Base-by-base conservation (phyloP, 257 asterid species). In the Solanum habrochaites region DNA sequence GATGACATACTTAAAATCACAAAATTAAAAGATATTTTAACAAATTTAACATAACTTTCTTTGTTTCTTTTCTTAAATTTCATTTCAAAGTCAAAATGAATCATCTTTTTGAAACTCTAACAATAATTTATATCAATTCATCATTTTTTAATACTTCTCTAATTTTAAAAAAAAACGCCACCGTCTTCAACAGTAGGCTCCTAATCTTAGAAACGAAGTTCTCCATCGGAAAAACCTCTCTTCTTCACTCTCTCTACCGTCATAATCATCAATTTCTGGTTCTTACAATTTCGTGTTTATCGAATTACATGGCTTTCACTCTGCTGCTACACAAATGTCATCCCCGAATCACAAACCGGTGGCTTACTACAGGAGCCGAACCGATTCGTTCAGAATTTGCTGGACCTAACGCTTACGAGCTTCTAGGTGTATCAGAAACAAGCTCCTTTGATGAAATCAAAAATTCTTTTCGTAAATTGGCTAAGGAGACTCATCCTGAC, bases 401-500 rank as follows among this genome's bases (percentile, higher is more conserved):
- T 75, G 98, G 96, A 40, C 78, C 84, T 71, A 94, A 91, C 89
- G 98, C 99, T 14, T 97, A 97, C 87, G 98, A 94, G 23, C 88
- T 97, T 45, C 92, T 95, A 15, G 96, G 96, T 32, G 97, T 95
- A n/a, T 90, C 98, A 1, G 90, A 89, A 85, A 89, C 90, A 35
- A 95, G 99, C 92, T 92, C 98, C 2, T 91, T 90, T 39, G 91
- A 93, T 20, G 97, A 95, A 88, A 95, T 97, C 60, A 97, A 95
- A 87, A 91, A 93, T 64, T 93, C 98, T 8, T 97, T 94, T 60
- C 95, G 93, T 31, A 94, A 92, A 87, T 91, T 95, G 93, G 99
- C 98, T 23, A 95, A 97, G 93, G 96, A 92, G 89, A 97, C 98
- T 82, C 99, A 97, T 82, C 99, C 98, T 15, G 99, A 94, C 87